Evolutionary conservation across 2,329 filamentous ascomycete genomes (phyloP), one percentile per base, ranked within the genome.

Genomic region (Fusarium penzigii): DNA sequence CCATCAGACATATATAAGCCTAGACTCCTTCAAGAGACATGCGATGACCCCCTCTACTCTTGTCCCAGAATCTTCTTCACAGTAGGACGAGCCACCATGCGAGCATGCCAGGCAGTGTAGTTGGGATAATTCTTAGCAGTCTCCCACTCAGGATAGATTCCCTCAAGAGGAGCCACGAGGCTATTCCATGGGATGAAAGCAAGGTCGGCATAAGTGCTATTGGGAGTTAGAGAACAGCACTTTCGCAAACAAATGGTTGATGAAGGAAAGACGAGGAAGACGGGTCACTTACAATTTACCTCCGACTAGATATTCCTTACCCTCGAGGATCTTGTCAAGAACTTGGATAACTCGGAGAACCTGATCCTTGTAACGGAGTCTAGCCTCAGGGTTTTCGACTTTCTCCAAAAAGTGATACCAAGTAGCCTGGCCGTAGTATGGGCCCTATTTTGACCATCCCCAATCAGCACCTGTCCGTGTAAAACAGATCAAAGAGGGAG

Each of bases 301-400:
- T n/a, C 67, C 69, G 10, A 71, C 65, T 20, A 73, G 68, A 36
- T 68, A 72, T 43, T 73, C 39, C 53, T 68, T 70, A 17, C 59
- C 69, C 55, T 70, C 58, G 12, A 73, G 64, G 40, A 68, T 62
- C 5, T 47, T 61, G 42, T 72, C 59, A 9, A 73, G 52, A n/a
- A 72, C 68, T 12, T 46, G 49, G n/a, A 67, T 42, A 25, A 70
- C 66, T 14, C 69, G 69, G 17, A 60, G 46, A 29, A 58, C 57
- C 55, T 72, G 60, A 34, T 68, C 61, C 11, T 55, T 55, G 56
- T 72, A 72, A 8, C 69, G 63, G 34, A 65, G 56, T 55, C 64
- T 68, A 48, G 67, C 68, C 6, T 56, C 62, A 10, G 62, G 63
- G 11, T 70, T 48, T 12, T 65, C 51, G 36, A 69, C 68, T 2